phyloP scores from a whole-genome alignment of 305 asterid species.

The Fraxinus dipetala region DNA sequence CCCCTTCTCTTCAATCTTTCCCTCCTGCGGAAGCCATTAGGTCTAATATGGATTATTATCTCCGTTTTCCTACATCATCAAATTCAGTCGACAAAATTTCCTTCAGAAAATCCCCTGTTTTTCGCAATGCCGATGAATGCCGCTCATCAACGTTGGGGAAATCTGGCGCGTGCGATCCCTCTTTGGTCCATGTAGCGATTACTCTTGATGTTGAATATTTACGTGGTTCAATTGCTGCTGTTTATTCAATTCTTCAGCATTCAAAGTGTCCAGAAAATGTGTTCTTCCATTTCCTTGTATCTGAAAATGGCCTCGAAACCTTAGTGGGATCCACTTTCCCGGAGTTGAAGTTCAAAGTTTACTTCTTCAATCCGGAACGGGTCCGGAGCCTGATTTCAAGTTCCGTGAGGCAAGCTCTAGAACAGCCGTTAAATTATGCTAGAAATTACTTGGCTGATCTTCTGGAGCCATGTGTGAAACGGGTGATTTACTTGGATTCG shows the following conservation, averaged over 20 bases:
- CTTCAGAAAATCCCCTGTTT: constrained; percentile 58
- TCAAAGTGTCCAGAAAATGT: constrained; percentile 80
- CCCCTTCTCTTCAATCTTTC: constrained; percentile 81
- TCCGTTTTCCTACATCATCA: constrained; percentile 30
- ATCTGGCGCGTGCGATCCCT: constrained; percentile 64
- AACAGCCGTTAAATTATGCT: constrained; percentile 86
- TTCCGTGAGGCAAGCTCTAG: constrained; percentile 88
- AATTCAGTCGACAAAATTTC: constrained; percentile 32
- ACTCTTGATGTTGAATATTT: constrained; percentile 83
- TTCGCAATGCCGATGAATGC: constrained; percentile 73
- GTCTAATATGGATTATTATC: constrained; percentile 47
- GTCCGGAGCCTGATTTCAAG: constrained; percentile 74
- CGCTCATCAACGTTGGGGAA: constrained; percentile 29
- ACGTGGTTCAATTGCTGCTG: constrained; percentile 95
- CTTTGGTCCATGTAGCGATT: constrained; percentile 87
- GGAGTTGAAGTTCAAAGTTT: constrained; percentile 74
- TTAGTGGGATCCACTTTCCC: constrained; percentile 83
- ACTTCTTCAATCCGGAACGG: constrained; percentile 78
- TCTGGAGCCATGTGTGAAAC: constrained; percentile 68
- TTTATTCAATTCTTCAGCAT: constrained; percentile 82
- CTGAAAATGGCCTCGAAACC: constrained; percentile 58
- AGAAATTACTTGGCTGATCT: constrained; percentile 84
- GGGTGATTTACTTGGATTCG: constrained; percentile 89
- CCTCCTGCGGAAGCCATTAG: constrained; percentile 96
- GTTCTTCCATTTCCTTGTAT: constrained; percentile 83